These are phyloP conservation scores for Pontederia paniculata DNA, from an alignment of 176 grass and related monocot species.

Conservation along the genomic window DNA sequence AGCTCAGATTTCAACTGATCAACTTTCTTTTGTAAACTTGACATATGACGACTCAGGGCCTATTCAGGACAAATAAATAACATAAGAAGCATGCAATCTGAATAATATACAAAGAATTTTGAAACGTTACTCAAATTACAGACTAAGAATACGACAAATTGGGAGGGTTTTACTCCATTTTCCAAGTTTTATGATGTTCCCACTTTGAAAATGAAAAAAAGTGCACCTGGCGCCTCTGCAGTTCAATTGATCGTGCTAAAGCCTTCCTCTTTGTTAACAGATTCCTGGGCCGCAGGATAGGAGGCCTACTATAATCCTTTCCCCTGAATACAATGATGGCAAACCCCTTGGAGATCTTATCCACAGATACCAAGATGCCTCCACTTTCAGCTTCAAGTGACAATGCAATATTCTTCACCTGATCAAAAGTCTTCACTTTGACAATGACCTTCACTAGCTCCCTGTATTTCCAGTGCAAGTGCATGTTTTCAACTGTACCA, in stretches of 20 bases:
- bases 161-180: too few relatives aligned
- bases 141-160: too few relatives aligned
- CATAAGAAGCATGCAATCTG: neutral
- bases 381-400: conserved; percentile 88
- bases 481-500: conserved; percentile 97
- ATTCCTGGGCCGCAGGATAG: conserved; percentile 57
- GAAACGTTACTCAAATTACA: too few relatives aligned
- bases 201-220: neutral
- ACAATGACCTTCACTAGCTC: conserved; percentile 90
- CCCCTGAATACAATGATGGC: conserved; percentile 78
- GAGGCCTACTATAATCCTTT: conserved; percentile 54
- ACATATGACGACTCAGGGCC: conserved; percentile 53
- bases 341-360: conserved; percentile 88
- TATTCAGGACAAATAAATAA: conserved; percentile 16
- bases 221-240: conserved; percentile 70
- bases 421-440: conserved; percentile 56
- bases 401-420: conserved; percentile 60
- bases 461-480: conserved; percentile 97
- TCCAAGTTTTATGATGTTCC: too few relatives aligned
- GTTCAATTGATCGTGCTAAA: conserved; percentile 73
- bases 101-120: too few relatives aligned
- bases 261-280: conserved; percentile 80
- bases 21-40: conserved; percentile 52
- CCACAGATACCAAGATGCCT: conserved; percentile 74
- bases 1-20: conserved; percentile 64